Evolutionary conservation across 352 stramenopile genomes (phyloP), one percentile per base, ranked within the genome.

Genomic region (Plasmopara halstedii): DNA sequence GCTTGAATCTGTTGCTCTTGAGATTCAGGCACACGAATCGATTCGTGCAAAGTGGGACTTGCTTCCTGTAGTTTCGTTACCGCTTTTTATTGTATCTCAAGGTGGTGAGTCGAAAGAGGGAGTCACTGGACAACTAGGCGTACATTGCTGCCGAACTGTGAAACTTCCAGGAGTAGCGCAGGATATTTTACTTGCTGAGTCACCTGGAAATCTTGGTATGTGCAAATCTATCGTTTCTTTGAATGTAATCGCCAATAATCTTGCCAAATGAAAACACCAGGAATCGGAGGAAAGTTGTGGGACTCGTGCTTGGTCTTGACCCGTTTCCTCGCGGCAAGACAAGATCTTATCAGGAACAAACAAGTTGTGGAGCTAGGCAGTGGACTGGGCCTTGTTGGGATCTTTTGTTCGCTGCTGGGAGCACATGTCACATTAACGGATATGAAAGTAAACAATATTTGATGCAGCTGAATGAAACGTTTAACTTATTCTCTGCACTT

Each of bases 251-350:
- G 25, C 6, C 25, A 29, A 29, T 10, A 4, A 29, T 10, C 11
- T 29, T 29, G 11, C 11, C 14, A 14, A 14, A 19, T 49, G 23
- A 6, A n/a, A 33, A n/a, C n/a, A n/a, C n/a, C 42, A 82, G 70
- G 78, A 18, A 90, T 90, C 45, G 78, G 70, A 31, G 78, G 78
- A n/a, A 91, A 91, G 47, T 49, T 91, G 13, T 91, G 79, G 79
- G 79, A 91, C 56, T 88, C 76, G 41, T 84, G 75, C 18, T 61
- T 91, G 21, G 72, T 91, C 14, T 52, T 91, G 41, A 86, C 73
- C 6, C 60, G 62, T 15, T 88, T 86, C 53, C 41, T 91, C 17
- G 46, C 64, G 15, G 46, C 51, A 4, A 51, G 77, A 14, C 50
- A 53, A 17, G 54, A 71, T 8, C 15, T 88, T 40, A 29, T 81